Conservation (phyloP, 1,284 basidiomycete genomes). For the Amylostereum areolatum region DNA sequence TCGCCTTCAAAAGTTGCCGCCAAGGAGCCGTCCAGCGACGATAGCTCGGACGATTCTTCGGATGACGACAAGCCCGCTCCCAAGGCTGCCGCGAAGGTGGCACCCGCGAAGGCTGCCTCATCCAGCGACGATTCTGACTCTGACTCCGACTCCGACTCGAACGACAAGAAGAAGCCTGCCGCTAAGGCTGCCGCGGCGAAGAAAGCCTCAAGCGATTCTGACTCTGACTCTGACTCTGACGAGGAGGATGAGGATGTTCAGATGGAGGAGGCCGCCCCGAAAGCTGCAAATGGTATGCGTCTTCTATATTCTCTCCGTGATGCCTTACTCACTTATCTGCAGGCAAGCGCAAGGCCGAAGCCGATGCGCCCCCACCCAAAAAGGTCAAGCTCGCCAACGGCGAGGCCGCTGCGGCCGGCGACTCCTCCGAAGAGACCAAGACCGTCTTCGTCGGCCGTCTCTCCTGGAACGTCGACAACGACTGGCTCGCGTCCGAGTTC, state of each 20-base stretch:
- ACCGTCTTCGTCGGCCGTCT: constrained; percentile 91
- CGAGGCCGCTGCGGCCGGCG: constrained; percentile 37
- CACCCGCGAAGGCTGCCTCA: background rate
- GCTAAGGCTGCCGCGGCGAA: constrained; percentile 15
- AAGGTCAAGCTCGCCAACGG: constrained; percentile 74
- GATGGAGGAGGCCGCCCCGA: constrained; percentile 43
- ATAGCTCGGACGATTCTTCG: constrained; percentile 11
- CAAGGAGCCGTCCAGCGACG: constrained; percentile 8
- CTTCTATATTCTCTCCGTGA: background rate
- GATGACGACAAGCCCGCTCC: constrained; percentile 13
- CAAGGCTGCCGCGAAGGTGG: constrained; percentile 7
- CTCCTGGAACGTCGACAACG: constrained; percentile 97
- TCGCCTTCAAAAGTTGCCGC: constrained; percentile 4
- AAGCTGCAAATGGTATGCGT: constrained; percentile 36
- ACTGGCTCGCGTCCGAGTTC: constrained; percentile 92
- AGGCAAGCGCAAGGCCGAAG: constrained; percentile 87
- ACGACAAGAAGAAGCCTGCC: constrained; percentile 8
- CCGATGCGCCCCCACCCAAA: constrained; percentile 62
- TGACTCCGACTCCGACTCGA: constrained; percentile 19
- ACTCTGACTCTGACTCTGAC: constrained; percentile 25
- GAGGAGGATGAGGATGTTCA: constrained; percentile 51
- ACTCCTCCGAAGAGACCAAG: constrained; percentile 49
- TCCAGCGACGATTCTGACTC: constrained; percentile 18
- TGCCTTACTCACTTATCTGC: constrained; percentile 4
- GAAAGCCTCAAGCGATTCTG: constrained; percentile 24